Evolutionary conservation across 2,329 filamentous ascomycete genomes (phyloP), one percentile per base, ranked within the genome.

Genomic region (Penicillium sp.): DNA sequence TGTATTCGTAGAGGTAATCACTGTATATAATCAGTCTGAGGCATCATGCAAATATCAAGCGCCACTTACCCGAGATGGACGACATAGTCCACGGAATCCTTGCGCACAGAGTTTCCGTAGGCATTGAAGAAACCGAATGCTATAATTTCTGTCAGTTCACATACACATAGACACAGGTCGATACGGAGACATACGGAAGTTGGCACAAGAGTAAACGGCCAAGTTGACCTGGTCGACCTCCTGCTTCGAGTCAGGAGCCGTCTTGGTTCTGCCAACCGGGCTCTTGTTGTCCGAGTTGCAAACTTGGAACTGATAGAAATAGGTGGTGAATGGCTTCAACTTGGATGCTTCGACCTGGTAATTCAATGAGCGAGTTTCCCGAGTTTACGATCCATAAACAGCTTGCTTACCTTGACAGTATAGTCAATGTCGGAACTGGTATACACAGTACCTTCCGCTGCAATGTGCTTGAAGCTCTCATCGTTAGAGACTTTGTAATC

Each of bases 381-480:
- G n/a, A 49, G 22, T 24, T 22, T 49, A 24, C 22, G 34, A 49
- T 49, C 31, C 16, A 39, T 39, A 31, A 49, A 39, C 22, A 39
- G 46, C 34, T 49, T 49, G 24, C 29, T n/a, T 68, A 85, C 84
- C 79, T 90, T 90, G 57, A 90, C 77, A 0, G 88, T 91, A 68
- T 86, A 92, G 67, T 92, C 89, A 46, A 91, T 83, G 67, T 91
- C 88, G 1, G 83, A 88, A 35, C 82, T 88, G 0, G 89, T 91
- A 66, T 85, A 89, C 1, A 81, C 86, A 35, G 74, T 81, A 5
- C 88, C 88, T 1, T 75, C 76, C 49, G 81, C 77, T 2, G 83
- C 82, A 8, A 83, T 74, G 2, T 76, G 66, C 11, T 72, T 72
- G 32, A 82, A 75, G n/a, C 75, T 70, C 48, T 78, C 67, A 61